phyloP scores from a whole-genome alignment of 2,329 filamentous ascomycete genomes.

The Apiospora pterosperma region DNA sequence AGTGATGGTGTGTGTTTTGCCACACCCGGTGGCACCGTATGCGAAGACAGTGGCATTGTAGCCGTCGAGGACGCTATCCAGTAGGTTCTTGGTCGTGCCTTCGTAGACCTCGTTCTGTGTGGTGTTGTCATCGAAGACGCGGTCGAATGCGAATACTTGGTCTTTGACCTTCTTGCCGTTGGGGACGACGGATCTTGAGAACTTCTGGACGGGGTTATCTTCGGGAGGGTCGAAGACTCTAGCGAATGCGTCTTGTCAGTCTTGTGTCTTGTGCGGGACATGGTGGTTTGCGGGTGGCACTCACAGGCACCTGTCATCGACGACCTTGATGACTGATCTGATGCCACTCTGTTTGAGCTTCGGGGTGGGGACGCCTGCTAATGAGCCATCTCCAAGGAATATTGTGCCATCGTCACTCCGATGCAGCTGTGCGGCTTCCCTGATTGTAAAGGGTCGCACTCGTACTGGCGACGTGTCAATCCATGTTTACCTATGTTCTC shows the following conservation, averaged over 20 bases:
- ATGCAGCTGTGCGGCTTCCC: slow-evolving; percentile 89
- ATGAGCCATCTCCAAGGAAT: slow-evolving; percentile 94
- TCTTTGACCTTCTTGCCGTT: slow-evolving; percentile 93
- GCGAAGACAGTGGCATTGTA: slow-evolving; percentile 99
- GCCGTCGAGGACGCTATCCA: slow-evolving; percentile 92
- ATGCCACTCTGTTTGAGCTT: slow-evolving; percentile 85
- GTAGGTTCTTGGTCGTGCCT: slow-evolving; percentile 79
- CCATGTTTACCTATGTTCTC: slow-evolving; percentile 21
- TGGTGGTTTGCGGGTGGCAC: slow-evolving; percentile 30
- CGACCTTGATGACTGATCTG: slow-evolving; percentile 87
- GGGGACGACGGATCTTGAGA: slow-evolving; percentile 76
- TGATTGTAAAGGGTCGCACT: slow-evolving; percentile 73
- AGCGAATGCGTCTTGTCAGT: slow-evolving; percentile 4
- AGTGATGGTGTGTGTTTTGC: slow-evolving; percentile 97
- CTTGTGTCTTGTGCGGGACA: neutral
- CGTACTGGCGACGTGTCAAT: slow-evolving; percentile 47
- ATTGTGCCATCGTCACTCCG: slow-evolving; percentile 78
- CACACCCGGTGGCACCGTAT: slow-evolving; percentile 95
- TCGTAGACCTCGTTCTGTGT: slow-evolving; percentile 94
- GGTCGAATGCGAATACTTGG: slow-evolving; percentile 94
- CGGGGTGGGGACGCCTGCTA: slow-evolving; percentile 81
- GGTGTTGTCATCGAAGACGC: slow-evolving; percentile 94
- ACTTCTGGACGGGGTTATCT: slow-evolving; percentile 86
- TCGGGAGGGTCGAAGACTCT: slow-evolving; percentile 98
- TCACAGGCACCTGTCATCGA: slow-evolving; percentile 94